Conservation (phyloP, 371 early-diverging fungal species). For the Apophysomyces variabilis region DNA sequence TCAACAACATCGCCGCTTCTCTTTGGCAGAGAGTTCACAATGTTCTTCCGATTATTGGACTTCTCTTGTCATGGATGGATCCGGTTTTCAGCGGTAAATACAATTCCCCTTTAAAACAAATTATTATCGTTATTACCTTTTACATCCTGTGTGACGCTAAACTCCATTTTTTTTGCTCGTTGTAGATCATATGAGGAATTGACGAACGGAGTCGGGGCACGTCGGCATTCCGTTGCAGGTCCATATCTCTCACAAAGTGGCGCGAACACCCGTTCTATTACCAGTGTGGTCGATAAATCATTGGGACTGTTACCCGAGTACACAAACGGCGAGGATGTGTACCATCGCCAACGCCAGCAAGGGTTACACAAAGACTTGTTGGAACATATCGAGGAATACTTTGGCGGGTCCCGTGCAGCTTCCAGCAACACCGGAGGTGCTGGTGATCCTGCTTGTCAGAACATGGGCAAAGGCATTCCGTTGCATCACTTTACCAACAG, state of each 20-base stretch:
- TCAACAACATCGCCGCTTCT: background rate
- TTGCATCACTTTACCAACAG: constrained; percentile 37
- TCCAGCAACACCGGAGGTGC: constrained; percentile 3
- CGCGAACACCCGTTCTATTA: background rate
- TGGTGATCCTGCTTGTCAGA: constrained; percentile 4
- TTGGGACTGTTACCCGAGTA: constrained; percentile 1
- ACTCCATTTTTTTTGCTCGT: background rate
- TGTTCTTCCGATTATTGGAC: constrained; percentile 5
- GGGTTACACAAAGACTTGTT: constrained; percentile 13
- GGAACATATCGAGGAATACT: constrained; percentile 21
- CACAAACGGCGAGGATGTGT: constrained; percentile 4
- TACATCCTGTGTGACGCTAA: no score
- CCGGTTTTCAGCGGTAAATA: background rate
- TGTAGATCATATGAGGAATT: constrained; percentile 8
- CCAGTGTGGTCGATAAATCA: background rate
- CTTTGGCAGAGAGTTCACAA: background rate
- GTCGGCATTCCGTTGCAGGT: constrained; percentile 20
- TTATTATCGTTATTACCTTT: no score
- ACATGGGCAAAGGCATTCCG: constrained; percentile 43
- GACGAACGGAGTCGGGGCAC: constrained; percentile 6
- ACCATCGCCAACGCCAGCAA: constrained; percentile 15
- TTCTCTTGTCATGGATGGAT: constrained; percentile 5
- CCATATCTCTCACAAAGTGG: constrained; percentile 11
- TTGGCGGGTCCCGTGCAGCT: constrained; percentile 14
- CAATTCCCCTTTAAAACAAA: no score